Conservation (phyloP, 352 stramenopile species). For the Aphanomyces invadans region DNA sequence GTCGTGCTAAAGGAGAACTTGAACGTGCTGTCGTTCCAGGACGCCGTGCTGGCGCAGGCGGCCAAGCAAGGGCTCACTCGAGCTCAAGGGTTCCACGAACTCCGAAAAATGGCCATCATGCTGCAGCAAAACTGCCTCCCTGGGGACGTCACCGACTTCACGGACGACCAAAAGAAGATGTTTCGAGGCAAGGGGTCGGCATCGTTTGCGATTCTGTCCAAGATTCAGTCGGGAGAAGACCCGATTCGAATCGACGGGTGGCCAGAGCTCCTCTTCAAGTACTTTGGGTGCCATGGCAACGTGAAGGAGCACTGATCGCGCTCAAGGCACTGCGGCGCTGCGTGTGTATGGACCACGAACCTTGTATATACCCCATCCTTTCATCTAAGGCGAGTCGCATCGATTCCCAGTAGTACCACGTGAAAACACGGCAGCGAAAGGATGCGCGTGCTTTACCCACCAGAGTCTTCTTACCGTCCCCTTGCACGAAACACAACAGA, state of each 20-base stretch:
- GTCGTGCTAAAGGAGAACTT: neutral
- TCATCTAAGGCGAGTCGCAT: too few species aligned
- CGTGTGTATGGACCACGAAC: too few species aligned
- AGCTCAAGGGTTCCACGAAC: constrained; percentile 32
- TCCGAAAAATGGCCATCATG: constrained; percentile 45
- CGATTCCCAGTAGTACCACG: too few species aligned
- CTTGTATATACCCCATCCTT: too few species aligned
- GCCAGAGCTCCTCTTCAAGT: neutral
- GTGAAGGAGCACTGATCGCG: neutral
- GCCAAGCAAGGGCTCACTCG: neutral
- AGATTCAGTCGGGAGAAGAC: constrained; percentile 24
- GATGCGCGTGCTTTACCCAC: too few species aligned
- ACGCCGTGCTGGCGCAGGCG: constrained; percentile 8
- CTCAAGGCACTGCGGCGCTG: too few species aligned
- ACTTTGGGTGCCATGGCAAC: constrained; percentile 4
- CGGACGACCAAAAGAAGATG: constrained; percentile 33
- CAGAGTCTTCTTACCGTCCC: too few species aligned
- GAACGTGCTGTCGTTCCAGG: neutral
- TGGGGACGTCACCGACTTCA: constrained; percentile 33
- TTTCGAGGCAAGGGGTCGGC: neutral
- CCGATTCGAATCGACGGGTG: constrained; percentile 7
- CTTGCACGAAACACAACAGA: too few species aligned
- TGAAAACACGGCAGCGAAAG: too few species aligned
- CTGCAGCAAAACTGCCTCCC: constrained; percentile 46
- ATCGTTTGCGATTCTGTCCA: constrained; percentile 37